Evolutionary conservation across 2,329 filamentous ascomycete genomes (phyloP), one percentile per base, ranked within the genome.

Genomic region (Sarocladium kiliense): DNA sequence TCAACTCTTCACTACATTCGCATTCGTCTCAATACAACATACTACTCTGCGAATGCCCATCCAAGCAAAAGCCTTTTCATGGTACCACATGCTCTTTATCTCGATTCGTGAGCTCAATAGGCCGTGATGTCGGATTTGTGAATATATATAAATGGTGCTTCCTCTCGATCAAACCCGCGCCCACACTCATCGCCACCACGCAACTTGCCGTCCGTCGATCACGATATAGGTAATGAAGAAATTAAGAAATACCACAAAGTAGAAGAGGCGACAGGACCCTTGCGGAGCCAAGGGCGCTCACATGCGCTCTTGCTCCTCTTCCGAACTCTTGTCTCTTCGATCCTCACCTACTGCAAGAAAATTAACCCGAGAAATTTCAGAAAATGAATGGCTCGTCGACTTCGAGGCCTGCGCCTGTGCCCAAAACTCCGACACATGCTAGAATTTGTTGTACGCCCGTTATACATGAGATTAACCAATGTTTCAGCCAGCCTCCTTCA

Each of bases 361-460:
- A 39, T 39, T 45, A 57, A 58, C 60, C 56, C 57, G 56, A 60
- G 54, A 45, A 50, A 57, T 54, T 56, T 53, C 55, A 58, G 53
- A 58, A 53, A 57, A 58, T 59, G 56, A 58, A 44, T 10, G 56
- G 56, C 54, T 57, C 55, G 59, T 57, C 59, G 59, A 56, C 59
- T 62, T 58, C 58, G 58, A 55, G 47, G 57, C 56, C 59, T 60
- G 58, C 61, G 61, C 62, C 59, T 54, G 54, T 62, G 62, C 61
- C 66, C 61, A 60, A 62, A 69, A 70, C 66, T 69, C 68, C 68
- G 62, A 59, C 63, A 59, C 64, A 70, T 70, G 68, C 68, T 67
- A 61, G 54, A 61, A 62, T 58, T 61, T 58, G 59, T 49, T 59
- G 53, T 61, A 61, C 54, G 47, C 47, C 47, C 47, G 47, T 51